Conservation (phyloP, 2,329 filamentous ascomycete species). For the Exophiala viscosa region DNA sequence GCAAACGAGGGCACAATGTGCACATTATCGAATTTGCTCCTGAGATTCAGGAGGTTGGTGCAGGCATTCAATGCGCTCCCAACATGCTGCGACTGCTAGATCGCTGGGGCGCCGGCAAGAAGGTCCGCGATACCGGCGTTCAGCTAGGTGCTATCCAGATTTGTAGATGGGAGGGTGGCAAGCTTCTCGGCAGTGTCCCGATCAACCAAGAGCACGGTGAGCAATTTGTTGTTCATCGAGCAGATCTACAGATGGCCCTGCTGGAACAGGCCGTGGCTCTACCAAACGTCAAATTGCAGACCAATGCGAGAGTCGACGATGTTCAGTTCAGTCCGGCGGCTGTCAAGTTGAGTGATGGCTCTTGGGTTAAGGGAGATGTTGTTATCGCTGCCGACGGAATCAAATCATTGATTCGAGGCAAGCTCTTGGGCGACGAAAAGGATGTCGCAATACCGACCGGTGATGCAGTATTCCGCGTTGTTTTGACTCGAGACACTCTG, state of each 20-base stretch:
- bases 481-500: conserved; percentile 27
- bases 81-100: conserved; percentile 27
- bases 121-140: conserved; percentile 27
- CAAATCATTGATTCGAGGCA: conserved; percentile 14
- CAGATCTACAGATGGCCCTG: conserved; percentile 29
- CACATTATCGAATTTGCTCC: conserved; percentile 64
- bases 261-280: conserved; percentile 37
- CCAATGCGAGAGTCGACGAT: conserved; percentile 25
- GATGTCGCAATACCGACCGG: conserved; percentile 35
- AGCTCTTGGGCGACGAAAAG: conserved; percentile 28
- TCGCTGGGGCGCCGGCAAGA: conserved; percentile 17
- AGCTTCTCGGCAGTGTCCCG: conserved; percentile 28
- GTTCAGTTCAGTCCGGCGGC: conserved; percentile 30
- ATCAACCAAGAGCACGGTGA: conserved; percentile 45
- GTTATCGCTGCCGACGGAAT: conserved; percentile 27
- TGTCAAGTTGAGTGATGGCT: conserved; percentile 25
- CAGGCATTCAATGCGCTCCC: conserved; percentile 29
- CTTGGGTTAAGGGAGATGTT: conserved; percentile 28
- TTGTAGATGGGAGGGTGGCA: conserved; percentile 31
- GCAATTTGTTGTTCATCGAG: conserved; percentile 33
- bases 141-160: conserved; percentile 40
- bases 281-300: conserved; percentile 25
- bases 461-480: conserved; percentile 32
- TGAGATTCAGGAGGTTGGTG: conserved; percentile 57
- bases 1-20: conserved; percentile 34